phyloP scores from a whole-genome alignment of 2,329 filamentous ascomycete genomes.

The Beauveria varroae region DNA sequence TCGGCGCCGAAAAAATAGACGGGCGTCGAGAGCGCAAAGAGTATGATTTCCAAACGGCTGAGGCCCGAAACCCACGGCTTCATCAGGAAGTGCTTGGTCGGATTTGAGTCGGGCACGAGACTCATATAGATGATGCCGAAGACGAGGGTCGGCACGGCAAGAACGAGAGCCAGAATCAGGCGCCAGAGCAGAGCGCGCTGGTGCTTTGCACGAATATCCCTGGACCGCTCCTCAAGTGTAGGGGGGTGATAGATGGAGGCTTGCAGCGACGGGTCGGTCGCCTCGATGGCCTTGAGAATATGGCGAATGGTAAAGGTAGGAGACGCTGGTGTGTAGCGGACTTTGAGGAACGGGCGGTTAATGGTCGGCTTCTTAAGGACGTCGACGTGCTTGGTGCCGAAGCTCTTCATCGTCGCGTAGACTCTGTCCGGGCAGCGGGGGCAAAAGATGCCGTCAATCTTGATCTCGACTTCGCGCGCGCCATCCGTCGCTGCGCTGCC shows the following conservation, averaged over 20 bases:
- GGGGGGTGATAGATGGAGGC: slow-evolving; percentile 71
- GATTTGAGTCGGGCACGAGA: slow-evolving; percentile 55
- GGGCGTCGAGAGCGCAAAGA: slow-evolving; percentile 76
- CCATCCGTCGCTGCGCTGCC: slow-evolving; percentile 24
- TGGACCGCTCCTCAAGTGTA: slow-evolving; percentile 75
- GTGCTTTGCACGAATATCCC: slow-evolving; percentile 62
- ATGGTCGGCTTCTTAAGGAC: slow-evolving; percentile 49
- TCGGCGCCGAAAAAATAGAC: slow-evolving; percentile 84
- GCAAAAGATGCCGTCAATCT: slow-evolving; percentile 68
- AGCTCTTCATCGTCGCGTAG: slow-evolving; percentile 42
- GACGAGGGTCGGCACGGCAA: slow-evolving; percentile 76
- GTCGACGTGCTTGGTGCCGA: slow-evolving; percentile 40
- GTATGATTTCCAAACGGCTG: slow-evolving; percentile 67
- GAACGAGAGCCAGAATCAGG: slow-evolving; percentile 58
- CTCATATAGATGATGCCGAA: slow-evolving; percentile 91
- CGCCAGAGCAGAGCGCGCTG: slow-evolving; percentile 61
- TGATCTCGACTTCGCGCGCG: slow-evolving; percentile 54
- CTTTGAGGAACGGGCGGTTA: slow-evolving; percentile 57
- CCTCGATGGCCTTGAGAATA: slow-evolving; percentile 61
- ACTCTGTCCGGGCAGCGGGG: slow-evolving; percentile 59
- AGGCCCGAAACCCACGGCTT: slow-evolving; percentile 63
- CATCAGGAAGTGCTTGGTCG: slow-evolving; percentile 59
- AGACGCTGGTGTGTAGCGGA: slow-evolving; percentile 62
- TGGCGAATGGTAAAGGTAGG: slow-evolving; percentile 67
- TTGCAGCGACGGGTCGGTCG: slow-evolving; percentile 56